These are phyloP conservation scores for Fonsecaea nubica DNA, from an alignment of 2,329 filamentous ascomycete species.

Conservation along the genomic window DNA sequence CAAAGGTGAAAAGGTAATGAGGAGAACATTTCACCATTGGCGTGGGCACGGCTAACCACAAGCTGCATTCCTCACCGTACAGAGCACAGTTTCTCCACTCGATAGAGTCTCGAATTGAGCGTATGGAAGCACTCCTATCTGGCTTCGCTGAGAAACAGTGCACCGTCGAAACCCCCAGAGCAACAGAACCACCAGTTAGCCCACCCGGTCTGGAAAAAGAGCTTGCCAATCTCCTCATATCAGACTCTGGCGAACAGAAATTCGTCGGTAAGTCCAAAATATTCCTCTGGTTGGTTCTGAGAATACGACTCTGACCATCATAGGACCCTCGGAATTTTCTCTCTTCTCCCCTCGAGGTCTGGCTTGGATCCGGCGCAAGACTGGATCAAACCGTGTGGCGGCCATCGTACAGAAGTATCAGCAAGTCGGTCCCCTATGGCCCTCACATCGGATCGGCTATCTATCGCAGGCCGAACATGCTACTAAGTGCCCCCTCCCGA, in stretches of 20 bases:
- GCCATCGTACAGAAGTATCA: conserved; percentile 5
- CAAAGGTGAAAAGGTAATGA: conserved; percentile 24
- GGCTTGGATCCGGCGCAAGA: conserved; percentile 25
- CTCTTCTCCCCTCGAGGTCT: conserved; percentile 25
- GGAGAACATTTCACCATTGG: neutral
- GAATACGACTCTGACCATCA: neutral
- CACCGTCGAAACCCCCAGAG: neutral
- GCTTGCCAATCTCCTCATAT: conserved; percentile 22
- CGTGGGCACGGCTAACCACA: neutral
- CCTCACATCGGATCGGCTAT: conserved; percentile 7
- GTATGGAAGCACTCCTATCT: conserved; percentile 28
- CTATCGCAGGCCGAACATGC: conserved; percentile 8
- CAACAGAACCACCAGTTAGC: neutral
- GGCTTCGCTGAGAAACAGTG: neutral
- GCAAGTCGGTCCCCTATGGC: conserved; percentile 11
- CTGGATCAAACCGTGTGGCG: conserved; percentile 15
- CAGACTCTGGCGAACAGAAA: conserved; percentile 23
- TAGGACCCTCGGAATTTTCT: conserved; percentile 22
- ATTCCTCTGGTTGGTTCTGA: neutral
- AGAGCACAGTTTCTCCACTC: conserved; percentile 30
- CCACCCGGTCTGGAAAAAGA: conserved; percentile 18
- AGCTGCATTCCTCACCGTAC: neutral
- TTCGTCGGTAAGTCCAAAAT: conserved; percentile 21
- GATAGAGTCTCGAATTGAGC: conserved; percentile 26
- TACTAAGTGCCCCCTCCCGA: conserved; percentile 11